These are phyloP conservation scores for Euphorbia tirucalli DNA, from an alignment of 345 rosid species.

Conservation along the genomic window DNA sequence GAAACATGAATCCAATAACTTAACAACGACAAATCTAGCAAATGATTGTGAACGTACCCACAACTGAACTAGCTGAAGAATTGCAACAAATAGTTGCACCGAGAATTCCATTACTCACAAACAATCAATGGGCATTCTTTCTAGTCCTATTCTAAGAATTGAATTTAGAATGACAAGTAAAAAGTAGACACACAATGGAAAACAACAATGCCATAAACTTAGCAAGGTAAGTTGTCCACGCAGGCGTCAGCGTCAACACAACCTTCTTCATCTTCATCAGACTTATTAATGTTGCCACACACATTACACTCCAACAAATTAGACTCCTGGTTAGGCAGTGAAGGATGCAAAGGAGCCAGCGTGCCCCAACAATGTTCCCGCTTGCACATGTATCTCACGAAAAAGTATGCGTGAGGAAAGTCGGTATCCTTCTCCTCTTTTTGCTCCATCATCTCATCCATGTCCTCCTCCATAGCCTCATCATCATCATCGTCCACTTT, in stretches of 20 bases:
- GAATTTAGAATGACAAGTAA: neutral
- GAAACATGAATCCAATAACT: neutral
- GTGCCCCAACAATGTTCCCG: conserved; percentile 72
- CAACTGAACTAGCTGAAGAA: too few relatives aligned
- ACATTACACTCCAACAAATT: conserved; percentile 76
- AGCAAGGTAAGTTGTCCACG: neutral
- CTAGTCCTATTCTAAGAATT: neutral
- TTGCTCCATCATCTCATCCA: too few relatives aligned
- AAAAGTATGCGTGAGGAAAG: conserved; percentile 89
- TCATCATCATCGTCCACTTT: conserved; percentile 21
- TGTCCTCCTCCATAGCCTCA: conserved; percentile 12
- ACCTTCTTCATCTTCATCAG: conserved; percentile 34
- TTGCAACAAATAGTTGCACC: too few relatives aligned
- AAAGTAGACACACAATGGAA: too few relatives aligned
- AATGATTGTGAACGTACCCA: too few relatives aligned
- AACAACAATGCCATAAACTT: neutral
- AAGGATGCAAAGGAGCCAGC: conserved; percentile 65
- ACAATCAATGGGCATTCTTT: neutral
- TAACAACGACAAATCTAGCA: neutral
- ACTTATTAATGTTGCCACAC: conserved; percentile 66
- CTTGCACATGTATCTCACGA: conserved; percentile 68
- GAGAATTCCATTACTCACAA: too few relatives aligned
- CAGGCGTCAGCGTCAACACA: conserved; percentile 16
- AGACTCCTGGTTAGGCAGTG: conserved; percentile 28
- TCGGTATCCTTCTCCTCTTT: conserved; percentile 25